Evolutionary conservation across 345 rosid species (phyloP).

Genomic region (Excoecaria cochinchinensis): DNA sequence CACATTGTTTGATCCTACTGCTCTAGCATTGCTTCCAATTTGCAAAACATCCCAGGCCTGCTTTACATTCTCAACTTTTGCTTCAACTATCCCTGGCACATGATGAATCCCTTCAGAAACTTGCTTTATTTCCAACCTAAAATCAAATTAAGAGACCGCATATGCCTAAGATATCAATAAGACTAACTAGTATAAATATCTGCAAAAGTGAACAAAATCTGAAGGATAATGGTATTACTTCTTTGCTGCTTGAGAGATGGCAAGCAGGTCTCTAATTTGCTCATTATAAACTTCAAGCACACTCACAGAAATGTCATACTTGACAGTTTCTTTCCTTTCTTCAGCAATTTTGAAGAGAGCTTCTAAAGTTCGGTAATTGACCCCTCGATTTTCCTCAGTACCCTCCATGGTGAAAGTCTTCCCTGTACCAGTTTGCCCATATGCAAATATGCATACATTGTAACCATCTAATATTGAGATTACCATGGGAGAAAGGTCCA

Average conservation of each 20-base stretch:
- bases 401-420: slow-evolving; percentile 28
- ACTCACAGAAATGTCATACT: slow-evolving; percentile 20
- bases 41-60: slow-evolving; percentile 24
- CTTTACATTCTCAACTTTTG: slow-evolving; percentile 19
- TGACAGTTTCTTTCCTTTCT: slow-evolving; percentile 18
- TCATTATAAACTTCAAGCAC: slow-evolving; percentile 27
- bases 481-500: slow-evolving; percentile 18
- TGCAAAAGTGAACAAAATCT: neutral
- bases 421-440: slow-evolving; percentile 26
- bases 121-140: slow-evolving; percentile 27
- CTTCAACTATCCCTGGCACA: slow-evolving; percentile 27
- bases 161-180: neutral
- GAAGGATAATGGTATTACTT: slow-evolving; percentile 5
- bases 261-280: slow-evolving; percentile 25
- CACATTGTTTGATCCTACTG: slow-evolving; percentile 27
- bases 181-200: neutral
- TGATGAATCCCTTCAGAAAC: slow-evolving; percentile 23
- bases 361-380: slow-evolving; percentile 21
- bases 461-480: slow-evolving; percentile 22
- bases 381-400: slow-evolving; percentile 20
- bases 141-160: neutral
- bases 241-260: slow-evolving; percentile 14
- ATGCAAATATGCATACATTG: slow-evolving; percentile 25
- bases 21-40: slow-evolving; percentile 22
- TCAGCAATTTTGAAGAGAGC: slow-evolving; percentile 7